These are phyloP conservation scores for Cynanchum wilfordii DNA, from an alignment of 257 asterid species.

Conservation along the genomic window DNA sequence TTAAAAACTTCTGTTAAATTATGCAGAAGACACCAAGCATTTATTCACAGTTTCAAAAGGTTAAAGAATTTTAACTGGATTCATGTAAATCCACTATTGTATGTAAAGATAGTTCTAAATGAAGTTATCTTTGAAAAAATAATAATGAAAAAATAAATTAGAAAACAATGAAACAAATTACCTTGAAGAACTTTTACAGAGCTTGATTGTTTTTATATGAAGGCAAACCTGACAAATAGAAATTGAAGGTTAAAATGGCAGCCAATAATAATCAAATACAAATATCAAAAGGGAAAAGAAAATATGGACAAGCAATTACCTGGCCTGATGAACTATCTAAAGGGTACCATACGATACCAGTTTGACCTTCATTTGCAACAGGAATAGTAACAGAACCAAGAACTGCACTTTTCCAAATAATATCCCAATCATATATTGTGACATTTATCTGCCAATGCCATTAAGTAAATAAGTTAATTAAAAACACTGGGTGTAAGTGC, in stretches of 20 bases:
- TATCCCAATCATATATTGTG: constrained; percentile 87
- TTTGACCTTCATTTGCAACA: constrained; percentile 67
- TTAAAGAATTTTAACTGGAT: neutral
- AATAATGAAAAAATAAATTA: no score
- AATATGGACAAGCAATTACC: constrained; percentile 36
- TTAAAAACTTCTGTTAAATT: neutral
- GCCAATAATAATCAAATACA: neutral
- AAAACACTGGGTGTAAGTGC: neutral
- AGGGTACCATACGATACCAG: constrained; percentile 75
- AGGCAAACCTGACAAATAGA: constrained; percentile 69
- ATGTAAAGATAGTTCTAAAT: no score
- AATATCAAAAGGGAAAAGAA: constrained; percentile 6
- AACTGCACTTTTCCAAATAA: constrained; percentile 79
- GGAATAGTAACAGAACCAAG: constrained; percentile 74
- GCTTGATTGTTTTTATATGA: constrained; percentile 60
- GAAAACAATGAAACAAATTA: constrained; percentile 12
- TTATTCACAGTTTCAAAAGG: no score
- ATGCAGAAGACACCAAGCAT: constrained; percentile 7
- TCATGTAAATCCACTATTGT: no score
- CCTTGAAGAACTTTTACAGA: constrained; percentile 52
- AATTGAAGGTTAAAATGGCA: constrained; percentile 10
- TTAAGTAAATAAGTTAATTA: constrained; percentile 28
- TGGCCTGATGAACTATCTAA: constrained; percentile 82
- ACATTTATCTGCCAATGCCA: constrained; percentile 62
- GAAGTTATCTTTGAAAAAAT: no score